Base-by-base conservation (phyloP, 805 yeast genomes). In the Ogataea ramenticola region DNA sequence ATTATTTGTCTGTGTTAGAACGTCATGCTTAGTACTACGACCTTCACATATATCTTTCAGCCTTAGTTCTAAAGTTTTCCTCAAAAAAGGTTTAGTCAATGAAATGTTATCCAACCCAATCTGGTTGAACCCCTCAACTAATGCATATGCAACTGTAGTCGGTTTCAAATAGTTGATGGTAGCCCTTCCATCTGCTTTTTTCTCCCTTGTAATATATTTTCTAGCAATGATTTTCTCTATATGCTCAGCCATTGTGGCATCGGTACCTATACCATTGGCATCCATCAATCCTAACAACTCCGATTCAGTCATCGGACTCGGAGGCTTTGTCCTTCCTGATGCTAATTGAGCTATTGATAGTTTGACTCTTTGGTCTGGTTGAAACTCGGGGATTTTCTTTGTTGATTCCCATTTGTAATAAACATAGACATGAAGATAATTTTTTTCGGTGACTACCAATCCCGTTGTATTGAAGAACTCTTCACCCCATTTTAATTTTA, bases 161-260 rank as follows among this genome's bases (percentile, higher is more conserved):
- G 99, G 99, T 6, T 83, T 66, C 14, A 93, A 62, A 41, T 70
- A 67, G 1, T 65, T 65, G 21, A 67, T 66, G 37, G 64, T 65
- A 5, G 50, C 50, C 47, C 64, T 68, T 10, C 71, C 67, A 39
- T 69, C 36, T 6, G 65, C 57, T 37, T 61, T 66, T 43, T 60
- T 64, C 16, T 50, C 51, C 50, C 73, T 79, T 16, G 62, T 64
- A 4, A 86, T 76, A 55, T 90, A 95, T 17, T 79, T 78, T 43
- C 99, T 65, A 11, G 62, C 61, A 26, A 75, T 65, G 36, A 93
- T 80, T 57, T 86, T 90, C 46, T 85, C 89, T 33, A 93, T 93
- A 62, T 93, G 99, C 36, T 93, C 99, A 0, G 98, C 99, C 63
- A 93, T 95, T 0, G 99, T 93, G 1, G 99, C 99, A 67, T 93